These are phyloP conservation scores for Geotrichum fermentans DNA, from an alignment of 1,139 yeast genomes.

Conservation along the genomic window DNA sequence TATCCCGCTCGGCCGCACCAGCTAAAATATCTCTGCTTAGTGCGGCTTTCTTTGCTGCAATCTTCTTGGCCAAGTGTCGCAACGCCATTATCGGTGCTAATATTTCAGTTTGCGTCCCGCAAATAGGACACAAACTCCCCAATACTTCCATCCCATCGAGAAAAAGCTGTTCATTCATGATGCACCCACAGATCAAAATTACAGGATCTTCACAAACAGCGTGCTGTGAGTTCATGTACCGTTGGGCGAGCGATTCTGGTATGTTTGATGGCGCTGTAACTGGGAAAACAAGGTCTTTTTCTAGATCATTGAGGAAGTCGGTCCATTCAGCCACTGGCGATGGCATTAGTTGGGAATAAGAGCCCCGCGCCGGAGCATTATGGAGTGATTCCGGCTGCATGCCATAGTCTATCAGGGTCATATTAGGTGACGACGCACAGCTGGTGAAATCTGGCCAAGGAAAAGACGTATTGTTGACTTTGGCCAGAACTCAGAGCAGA, in stretches of 20 bases:
- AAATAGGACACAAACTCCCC: slow-evolving; percentile 10
- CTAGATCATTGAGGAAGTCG: slow-evolving; percentile 30
- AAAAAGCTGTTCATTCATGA: slow-evolving; percentile 48
- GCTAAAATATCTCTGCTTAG: too few species aligned
- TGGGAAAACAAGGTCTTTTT: slow-evolving; percentile 27
- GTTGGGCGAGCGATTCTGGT: slow-evolving; percentile 31
- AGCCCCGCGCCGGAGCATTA: too few species aligned
- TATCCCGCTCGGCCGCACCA: too few species aligned
- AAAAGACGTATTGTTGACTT: too few species aligned
- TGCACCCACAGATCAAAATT: slow-evolving; percentile 62
- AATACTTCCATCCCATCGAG: not conserved
- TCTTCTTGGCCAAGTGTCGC: slow-evolving; percentile 8
- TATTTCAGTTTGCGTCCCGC: slow-evolving; percentile 14
- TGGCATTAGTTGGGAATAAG: slow-evolving; percentile 7
- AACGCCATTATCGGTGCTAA: slow-evolving; percentile 13
- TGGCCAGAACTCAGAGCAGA: too few species aligned
- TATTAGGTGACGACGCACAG: too few species aligned
- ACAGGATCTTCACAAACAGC: too few species aligned
- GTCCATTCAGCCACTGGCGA: slow-evolving; percentile 29
- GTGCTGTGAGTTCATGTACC: too few species aligned
- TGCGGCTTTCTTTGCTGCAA: slow-evolving; percentile 12
- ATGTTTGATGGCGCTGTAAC: too few species aligned
- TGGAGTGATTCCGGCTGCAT: too few species aligned
- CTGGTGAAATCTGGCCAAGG: too few species aligned
- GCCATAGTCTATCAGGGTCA: too few species aligned